Percentiles rank a stretch among this genome's conserved stretches.
These are phyloP conservation scores for Lentinula raphanica DNA, from an alignment of 768 basidiomycete genomes.

Conservation along the genomic window DNA sequence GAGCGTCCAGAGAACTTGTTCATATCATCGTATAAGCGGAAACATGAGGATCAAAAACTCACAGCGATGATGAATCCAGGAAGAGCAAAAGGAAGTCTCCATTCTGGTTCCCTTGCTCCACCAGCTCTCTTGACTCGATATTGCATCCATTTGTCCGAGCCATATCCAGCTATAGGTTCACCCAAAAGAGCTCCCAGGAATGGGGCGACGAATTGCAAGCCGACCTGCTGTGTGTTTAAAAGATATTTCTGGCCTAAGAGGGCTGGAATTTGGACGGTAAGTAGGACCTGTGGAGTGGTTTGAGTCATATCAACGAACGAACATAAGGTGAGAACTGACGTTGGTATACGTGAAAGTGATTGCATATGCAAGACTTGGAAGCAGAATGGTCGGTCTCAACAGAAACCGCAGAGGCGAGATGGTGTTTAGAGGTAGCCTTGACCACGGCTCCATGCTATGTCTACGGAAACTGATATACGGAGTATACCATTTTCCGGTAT, in stretches of 20 bases:
- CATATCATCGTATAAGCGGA: neutral
- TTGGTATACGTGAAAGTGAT: conserved; percentile 3
- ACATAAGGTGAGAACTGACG: neutral
- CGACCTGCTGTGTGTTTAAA: conserved; percentile 3
- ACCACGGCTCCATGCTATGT: neutral
- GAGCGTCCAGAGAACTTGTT: too few relatives aligned
- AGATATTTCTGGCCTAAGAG: neutral
- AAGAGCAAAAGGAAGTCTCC: neutral
- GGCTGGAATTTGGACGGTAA: conserved; percentile 4
- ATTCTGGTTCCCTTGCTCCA: conserved; percentile 3
- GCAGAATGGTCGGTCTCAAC: neutral
- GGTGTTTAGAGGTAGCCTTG: neutral
- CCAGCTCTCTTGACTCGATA: neutral
- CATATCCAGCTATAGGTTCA: neutral
- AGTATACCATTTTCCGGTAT: neutral
- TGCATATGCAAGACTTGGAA: neutral
- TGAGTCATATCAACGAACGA: too few relatives aligned
- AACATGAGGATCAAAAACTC: neutral
- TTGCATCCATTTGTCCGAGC: conserved; percentile 6
- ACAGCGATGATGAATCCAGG: conserved; percentile 3
- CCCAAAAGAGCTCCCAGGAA: conserved; percentile 1
- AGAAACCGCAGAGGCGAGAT: neutral
- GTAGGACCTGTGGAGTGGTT: neutral
- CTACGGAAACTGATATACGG: neutral
- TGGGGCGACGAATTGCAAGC: neutral